Percentiles rank a stretch among this genome's conserved stretches.
Evolutionary conservation across 805 yeast species (phyloP).

Genomic region (Nakazawaea holstii): DNA sequence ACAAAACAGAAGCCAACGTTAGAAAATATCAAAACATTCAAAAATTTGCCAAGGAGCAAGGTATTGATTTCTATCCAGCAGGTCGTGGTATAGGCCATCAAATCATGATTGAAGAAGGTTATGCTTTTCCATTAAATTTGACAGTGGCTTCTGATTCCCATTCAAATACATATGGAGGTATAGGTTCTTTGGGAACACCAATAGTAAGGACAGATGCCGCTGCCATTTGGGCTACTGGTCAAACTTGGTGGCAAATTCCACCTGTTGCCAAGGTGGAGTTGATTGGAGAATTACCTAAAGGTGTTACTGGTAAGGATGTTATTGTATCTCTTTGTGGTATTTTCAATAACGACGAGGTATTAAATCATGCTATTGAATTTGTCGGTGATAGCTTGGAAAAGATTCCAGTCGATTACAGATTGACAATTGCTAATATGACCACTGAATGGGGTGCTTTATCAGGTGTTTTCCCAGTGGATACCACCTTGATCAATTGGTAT

Average conservation of each 20-base stretch:
- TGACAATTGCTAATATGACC: slow-evolving; percentile 95
- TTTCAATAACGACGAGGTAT: slow-evolving; percentile 87
- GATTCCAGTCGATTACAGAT: slow-evolving; percentile 74
- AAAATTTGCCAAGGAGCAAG: slow-evolving; percentile 83
- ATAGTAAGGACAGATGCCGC: slow-evolving; percentile 99
- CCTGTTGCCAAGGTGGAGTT: slow-evolving; percentile 95
- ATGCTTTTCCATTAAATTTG: slow-evolving; percentile 89
- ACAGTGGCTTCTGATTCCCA: slow-evolving; percentile 98
- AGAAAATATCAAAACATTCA: slow-evolving; percentile 86
- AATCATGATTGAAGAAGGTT: slow-evolving; percentile 98
- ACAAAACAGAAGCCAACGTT: slow-evolving; percentile 82
- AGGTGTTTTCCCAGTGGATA: slow-evolving; percentile 96
- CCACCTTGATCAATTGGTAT: slow-evolving; percentile 73
- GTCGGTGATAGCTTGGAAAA: slow-evolving; percentile 72
- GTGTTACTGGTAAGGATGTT: slow-evolving; percentile 94
- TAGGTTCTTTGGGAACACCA: slow-evolving; percentile 95
- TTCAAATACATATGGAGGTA: slow-evolving; percentile 96
- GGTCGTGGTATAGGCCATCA: slow-evolving; percentile 99
- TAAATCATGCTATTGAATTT: slow-evolving; percentile 92
- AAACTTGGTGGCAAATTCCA: slow-evolving; percentile 99
- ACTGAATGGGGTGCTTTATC: slow-evolving; percentile 99
- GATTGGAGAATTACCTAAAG: slow-evolving; percentile 72
- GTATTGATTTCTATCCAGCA: slow-evolving; percentile 95
- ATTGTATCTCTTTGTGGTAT: slow-evolving; percentile 94
- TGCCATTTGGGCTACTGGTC: slow-evolving; percentile 98